These are phyloP conservation scores for Zoysia matrella DNA, from an alignment of 202 grass and related monocot species.

Conservation along the genomic window DNA sequence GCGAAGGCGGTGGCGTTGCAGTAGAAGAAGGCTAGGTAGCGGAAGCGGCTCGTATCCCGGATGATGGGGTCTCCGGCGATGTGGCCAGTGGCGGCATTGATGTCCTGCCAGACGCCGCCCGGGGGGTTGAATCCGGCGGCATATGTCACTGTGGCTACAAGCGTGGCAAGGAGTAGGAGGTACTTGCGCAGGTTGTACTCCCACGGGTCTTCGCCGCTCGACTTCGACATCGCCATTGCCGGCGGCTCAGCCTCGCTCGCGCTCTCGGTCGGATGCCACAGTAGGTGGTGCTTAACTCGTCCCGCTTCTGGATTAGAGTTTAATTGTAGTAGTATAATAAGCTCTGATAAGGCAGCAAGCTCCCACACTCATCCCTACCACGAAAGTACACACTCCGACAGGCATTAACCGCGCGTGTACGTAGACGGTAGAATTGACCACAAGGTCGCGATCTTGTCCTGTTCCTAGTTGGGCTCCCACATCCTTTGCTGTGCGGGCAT, in stretches of 20 bases:
- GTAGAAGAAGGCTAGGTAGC: slow-evolving; percentile 39
- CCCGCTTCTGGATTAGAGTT: too few species aligned
- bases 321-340: too few species aligned
- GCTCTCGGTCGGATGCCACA: too few species aligned
- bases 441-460: too few species aligned
- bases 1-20: slow-evolving; percentile 41
- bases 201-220: background rate
- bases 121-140: background rate
- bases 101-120: background rate
- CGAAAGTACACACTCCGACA: too few species aligned
- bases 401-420: too few species aligned
- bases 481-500: too few species aligned
- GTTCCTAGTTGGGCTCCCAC: too few species aligned
- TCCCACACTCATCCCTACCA: too few species aligned
- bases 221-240: background rate
- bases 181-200: background rate
- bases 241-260: background rate
- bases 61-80: slow-evolving; percentile 33
- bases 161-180: background rate
- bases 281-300: too few species aligned
- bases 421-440: too few species aligned
- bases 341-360: too few species aligned
- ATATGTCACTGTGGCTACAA: slow-evolving; percentile 1
- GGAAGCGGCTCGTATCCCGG: background rate
- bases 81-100: background rate